Conservation (phyloP, 768 basidiomycete species). For the Leccinum aurantiacum region DNA sequence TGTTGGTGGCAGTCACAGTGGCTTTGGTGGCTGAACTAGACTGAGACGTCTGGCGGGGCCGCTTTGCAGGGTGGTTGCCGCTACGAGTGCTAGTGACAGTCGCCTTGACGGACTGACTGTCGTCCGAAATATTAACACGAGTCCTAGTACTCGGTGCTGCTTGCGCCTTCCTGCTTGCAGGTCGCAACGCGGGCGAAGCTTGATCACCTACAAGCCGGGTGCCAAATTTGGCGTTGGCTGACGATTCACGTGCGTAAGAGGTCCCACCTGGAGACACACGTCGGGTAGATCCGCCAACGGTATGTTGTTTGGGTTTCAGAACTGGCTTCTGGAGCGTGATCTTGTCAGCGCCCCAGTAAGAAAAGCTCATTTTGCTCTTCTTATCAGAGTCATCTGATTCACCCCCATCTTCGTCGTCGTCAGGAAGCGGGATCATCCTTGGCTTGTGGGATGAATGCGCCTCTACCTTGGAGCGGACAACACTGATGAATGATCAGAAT, state of each 20-base stretch:
- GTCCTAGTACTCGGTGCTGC: conserved; percentile 43
- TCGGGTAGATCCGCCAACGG: conserved; percentile 36
- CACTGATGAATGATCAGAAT: conserved; percentile 40
- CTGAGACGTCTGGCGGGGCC: conserved; percentile 71
- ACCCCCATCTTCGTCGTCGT: conserved; percentile 55
- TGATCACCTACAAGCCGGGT: conserved; percentile 69
- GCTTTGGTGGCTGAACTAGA: conserved; percentile 57
- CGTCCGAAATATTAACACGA: conserved; percentile 56
- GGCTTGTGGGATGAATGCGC: conserved; percentile 59
- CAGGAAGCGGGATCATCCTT: conserved; percentile 65
- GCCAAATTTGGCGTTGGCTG: conserved; percentile 92
- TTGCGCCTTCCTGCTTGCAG: conserved; percentile 63
- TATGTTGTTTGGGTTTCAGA: conserved; percentile 45
- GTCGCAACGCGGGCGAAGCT: conserved; percentile 43
- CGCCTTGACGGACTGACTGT: conserved; percentile 63
- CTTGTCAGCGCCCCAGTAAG: conserved; percentile 92
- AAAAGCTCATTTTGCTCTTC: conserved; percentile 93
- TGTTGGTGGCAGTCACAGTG: conserved; percentile 34
- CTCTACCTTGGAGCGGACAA: conserved; percentile 68
- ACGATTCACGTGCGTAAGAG: conserved; percentile 76
- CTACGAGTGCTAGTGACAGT: conserved; percentile 68
- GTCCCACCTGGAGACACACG: conserved; percentile 43
- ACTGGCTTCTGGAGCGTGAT: conserved; percentile 82
- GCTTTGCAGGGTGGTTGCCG: conserved; percentile 45
- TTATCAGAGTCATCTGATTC: conserved; percentile 86